Evolutionary conservation across 768 basidiomycete species (phyloP).

Genomic region (Russula dissimulans): DNA sequence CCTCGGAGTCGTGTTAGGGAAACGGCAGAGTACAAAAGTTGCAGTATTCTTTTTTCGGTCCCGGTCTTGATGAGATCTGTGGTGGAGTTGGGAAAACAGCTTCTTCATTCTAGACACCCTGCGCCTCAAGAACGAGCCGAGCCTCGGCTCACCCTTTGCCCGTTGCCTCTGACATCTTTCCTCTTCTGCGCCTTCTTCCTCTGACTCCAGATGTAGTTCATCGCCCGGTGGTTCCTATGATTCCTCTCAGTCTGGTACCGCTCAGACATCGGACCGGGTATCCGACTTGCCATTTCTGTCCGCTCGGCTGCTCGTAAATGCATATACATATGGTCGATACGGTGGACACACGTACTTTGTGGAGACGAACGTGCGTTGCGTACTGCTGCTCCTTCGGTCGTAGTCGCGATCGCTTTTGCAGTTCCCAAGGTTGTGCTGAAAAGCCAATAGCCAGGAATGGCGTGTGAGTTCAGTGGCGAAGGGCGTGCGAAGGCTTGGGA

Average conservation of each 20-base stretch:
- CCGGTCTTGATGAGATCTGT: not conserved
- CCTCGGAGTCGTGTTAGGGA: not conserved
- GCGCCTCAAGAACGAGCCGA: not conserved
- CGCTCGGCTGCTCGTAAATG: not conserved
- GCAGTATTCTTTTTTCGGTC: not conserved
- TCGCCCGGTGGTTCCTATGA: not conserved
- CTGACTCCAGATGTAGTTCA: not conserved
- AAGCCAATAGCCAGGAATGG: not conserved
- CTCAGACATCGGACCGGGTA: not conserved
- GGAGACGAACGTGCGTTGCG: not conserved
- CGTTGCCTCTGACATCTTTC: not conserved
- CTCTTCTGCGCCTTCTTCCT: not conserved
- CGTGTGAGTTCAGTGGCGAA: not conserved
- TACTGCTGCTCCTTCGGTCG: not conserved
- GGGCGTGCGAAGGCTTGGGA: not conserved
- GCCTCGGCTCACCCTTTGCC: not conserved
- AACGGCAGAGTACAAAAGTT: not conserved
- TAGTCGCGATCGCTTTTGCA: too few relatives aligned
- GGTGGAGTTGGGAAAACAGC: not conserved
- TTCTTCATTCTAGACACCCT: not conserved
- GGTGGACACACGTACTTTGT: not conserved
- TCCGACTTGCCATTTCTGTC: constrained; percentile 1
- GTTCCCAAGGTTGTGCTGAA: not conserved
- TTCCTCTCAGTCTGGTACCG: not conserved
- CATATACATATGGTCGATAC: not conserved